Evolutionary conservation across 2,329 filamentous ascomycete species (phyloP).

Genomic region (Aureobasidium lini): DNA sequence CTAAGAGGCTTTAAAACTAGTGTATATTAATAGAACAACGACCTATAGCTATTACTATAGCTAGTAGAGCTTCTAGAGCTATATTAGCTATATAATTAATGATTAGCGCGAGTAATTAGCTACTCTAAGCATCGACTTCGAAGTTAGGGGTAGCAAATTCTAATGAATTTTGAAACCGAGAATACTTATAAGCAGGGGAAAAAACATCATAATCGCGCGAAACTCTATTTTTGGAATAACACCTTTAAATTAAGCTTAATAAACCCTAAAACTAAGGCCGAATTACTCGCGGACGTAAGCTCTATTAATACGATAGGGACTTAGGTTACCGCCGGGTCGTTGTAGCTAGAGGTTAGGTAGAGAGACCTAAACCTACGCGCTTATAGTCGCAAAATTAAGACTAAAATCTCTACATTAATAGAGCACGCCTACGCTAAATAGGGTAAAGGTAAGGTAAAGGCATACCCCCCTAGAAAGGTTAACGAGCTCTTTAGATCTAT

Average conservation of each 20-base stretch:
- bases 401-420: neutral
- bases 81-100: too few species aligned
- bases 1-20: neutral
- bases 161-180: too few species aligned
- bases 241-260: neutral
- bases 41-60: slow-evolving; percentile 1
- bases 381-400: neutral
- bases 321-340: neutral
- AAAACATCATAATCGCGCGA: slow-evolving; percentile 7
- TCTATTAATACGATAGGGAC: neutral
- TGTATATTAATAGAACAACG: neutral
- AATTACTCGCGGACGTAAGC: slow-evolving; percentile 4
- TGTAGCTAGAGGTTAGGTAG: neutral
- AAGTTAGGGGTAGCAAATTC: too few species aligned
- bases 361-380: neutral
- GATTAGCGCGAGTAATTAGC: too few species aligned
- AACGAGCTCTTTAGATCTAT: neutral
- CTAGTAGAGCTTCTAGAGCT: too few species aligned
- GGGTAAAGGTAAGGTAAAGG: neutral
- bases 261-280: neutral
- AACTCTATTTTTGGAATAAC: slow-evolving; percentile 1
- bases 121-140: too few species aligned
- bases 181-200: too few species aligned
- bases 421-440: neutral
- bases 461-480: neutral